Conservation (phyloP, 2,329 filamentous ascomycete genomes). For the Arthrobotrys iridis region DNA sequence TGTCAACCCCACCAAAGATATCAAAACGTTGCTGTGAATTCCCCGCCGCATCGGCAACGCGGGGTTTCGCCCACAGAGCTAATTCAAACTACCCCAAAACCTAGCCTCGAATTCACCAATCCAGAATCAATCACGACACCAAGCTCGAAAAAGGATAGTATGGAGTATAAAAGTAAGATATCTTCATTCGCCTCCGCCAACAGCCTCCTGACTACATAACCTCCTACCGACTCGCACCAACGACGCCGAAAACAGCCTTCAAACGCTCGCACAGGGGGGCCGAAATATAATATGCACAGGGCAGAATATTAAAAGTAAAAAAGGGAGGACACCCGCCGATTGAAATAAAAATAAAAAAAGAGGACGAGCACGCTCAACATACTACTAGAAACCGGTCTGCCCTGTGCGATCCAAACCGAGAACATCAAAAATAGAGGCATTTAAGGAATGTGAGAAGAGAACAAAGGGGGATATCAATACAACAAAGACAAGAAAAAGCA, state of each 20-base stretch:
- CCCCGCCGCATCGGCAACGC: slow-evolving; percentile 39
- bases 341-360: slow-evolving; percentile 29
- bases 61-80: slow-evolving; percentile 8
- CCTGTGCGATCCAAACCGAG: slow-evolving; percentile 25
- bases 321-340: slow-evolving; percentile 50
- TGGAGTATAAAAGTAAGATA: slow-evolving; percentile 4
- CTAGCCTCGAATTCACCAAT: neutral
- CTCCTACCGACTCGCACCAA: slow-evolving; percentile 8
- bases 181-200: neutral
- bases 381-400: slow-evolving; percentile 30
- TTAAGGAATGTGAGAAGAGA: slow-evolving; percentile 41
- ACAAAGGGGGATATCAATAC: slow-evolving; percentile 25
- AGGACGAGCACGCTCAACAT: slow-evolving; percentile 50
- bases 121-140: neutral
- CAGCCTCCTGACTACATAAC: neutral
- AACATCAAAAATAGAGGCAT: slow-evolving; percentile 16
- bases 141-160: neutral
- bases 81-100: neutral
- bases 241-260: slow-evolving; percentile 5
- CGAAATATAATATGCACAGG: slow-evolving; percentile 46
- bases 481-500: slow-evolving; percentile 11
- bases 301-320: slow-evolving; percentile 37
- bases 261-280: slow-evolving; percentile 4
- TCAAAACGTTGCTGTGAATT: neutral
- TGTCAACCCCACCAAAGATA: slow-evolving; percentile 36